These are phyloP conservation scores for Pulveroboletus sp. DNA, from an alignment of 768 basidiomycete genomes.

Conservation along the genomic window DNA sequence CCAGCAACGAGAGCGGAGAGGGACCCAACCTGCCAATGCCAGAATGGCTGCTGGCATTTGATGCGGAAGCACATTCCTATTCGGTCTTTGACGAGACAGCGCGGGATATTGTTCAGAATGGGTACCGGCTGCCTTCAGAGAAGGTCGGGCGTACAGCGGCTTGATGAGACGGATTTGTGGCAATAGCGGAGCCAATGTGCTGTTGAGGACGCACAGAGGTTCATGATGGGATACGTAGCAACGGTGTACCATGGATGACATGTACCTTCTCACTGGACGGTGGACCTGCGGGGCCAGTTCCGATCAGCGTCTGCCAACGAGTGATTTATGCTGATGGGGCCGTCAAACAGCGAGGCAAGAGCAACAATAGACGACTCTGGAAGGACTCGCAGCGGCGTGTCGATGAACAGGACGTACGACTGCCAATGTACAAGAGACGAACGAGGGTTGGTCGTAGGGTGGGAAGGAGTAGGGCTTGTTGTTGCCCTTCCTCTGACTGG, in stretches of 20 bases:
- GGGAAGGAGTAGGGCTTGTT: conserved; percentile 2
- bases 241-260: conserved; percentile 3
- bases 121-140: conserved; percentile 18
- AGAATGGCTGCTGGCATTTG: conserved; percentile 28
- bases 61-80: conserved; percentile 25
- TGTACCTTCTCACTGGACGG: conserved; percentile 11
- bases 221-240: conserved; percentile 6
- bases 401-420: neutral
- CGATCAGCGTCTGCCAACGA: conserved; percentile 24
- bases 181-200: conserved; percentile 5
- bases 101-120: conserved; percentile 21
- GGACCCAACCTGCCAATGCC: conserved; percentile 18
- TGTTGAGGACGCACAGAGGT: conserved; percentile 1
- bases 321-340: neutral
- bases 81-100: conserved; percentile 17
- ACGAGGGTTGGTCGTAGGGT: conserved; percentile 11
- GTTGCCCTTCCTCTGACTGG: no score
- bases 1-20: conserved; percentile 8
- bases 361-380: no score
- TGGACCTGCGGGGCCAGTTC: conserved; percentile 11
- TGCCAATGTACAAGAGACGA: conserved; percentile 9
- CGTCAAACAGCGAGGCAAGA: neutral
- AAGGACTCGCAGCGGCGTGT: no score
- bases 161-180: conserved; percentile 6
- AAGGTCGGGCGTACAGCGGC: conserved; percentile 6